Base-by-base conservation (phyloP, 1,139 yeast species). In the Geotrichum europaeum region DNA sequence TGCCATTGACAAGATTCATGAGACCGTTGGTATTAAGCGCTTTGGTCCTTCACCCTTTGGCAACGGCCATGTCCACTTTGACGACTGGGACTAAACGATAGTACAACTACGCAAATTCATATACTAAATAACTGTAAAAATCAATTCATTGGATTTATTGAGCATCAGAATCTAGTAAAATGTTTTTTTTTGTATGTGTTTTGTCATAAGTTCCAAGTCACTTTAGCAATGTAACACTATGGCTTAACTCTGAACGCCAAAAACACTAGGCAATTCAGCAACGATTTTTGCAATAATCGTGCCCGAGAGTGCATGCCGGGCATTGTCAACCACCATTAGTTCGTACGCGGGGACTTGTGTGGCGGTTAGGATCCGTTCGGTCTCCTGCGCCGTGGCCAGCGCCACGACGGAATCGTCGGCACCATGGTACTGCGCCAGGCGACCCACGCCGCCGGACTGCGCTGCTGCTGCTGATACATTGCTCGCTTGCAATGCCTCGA, bases 21-120 rank as follows among this genome's bases (percentile, higher is more conserved):
- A 76, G 60, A 72, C 72, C 53, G 79, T 78, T 60, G 86, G 86
- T 32, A 75, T 76, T 58, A 77, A 75, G 65, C 80, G 91, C 77
- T 75, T 79, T 61, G 77, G 81, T 63, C 66, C 69, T 51, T 80
- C 79, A 69, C 75, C 67, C 20, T 72, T 72, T 71, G 73, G 71
- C 40, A 66, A 70, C 30, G 71, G 71, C 59, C 36, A 20, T 20
- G 61, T 59, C 22, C 68, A 67, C 62, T 72, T 72, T 68, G 72
- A 71, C 36, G 73, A 71, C 65, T 72, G 73, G 72, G 60, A 68
- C 28, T 59, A 73, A 81, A 80, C 72, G 79, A 80, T 59, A 70
- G 73, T 47, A 7, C 15, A 20, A 18, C 15, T 18, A 43, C 22
- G 49, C 18, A 43, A 20, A n/a, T n/a, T 43, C 6, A 6, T 43